These are phyloP conservation scores for Rhododendron kiyosumense DNA, from an alignment of 148 eudicot species.

Conservation along the genomic window DNA sequence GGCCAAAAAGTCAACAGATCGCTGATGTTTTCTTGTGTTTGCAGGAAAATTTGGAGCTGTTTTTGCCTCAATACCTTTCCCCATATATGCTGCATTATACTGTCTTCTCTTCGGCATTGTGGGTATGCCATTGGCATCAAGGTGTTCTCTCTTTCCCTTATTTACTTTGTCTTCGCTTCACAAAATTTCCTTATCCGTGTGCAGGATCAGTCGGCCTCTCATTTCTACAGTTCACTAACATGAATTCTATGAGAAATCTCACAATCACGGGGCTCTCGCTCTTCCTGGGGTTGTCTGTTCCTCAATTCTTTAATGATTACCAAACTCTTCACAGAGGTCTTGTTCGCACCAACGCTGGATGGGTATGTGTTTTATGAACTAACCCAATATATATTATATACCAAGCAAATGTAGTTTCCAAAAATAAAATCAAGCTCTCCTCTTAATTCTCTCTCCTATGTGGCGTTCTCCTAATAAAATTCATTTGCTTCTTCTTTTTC, in stretches of 20 bases:
- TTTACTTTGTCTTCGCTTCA: background rate
- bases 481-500: background rate
- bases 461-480: background rate
- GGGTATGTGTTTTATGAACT: slow-evolving; percentile 48
- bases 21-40: slow-evolving; percentile 8
- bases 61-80: slow-evolving; percentile 93
- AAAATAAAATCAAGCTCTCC: background rate
- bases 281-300: slow-evolving; percentile 93
- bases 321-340: slow-evolving; percentile 59
- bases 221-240: slow-evolving; percentile 95
- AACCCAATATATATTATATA: background rate
- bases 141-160: background rate
- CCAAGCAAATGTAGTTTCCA: background rate
- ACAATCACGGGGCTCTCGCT: slow-evolving; percentile 87
- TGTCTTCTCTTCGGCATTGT: slow-evolving; percentile 92
- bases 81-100: slow-evolving; percentile 81
- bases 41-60: slow-evolving; percentile 99
- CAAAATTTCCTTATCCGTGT: slow-evolving; percentile 15
- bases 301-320: slow-evolving; percentile 75
- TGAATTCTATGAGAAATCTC: slow-evolving; percentile 98
- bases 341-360: slow-evolving; percentile 90
- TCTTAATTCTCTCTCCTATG: background rate
- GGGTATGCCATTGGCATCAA: slow-evolving; percentile 42
- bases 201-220: slow-evolving; percentile 97
- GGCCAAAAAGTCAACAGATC: background rate